Conservation (phyloP, 805 yeast species). For the Candida morakotiae region DNA sequence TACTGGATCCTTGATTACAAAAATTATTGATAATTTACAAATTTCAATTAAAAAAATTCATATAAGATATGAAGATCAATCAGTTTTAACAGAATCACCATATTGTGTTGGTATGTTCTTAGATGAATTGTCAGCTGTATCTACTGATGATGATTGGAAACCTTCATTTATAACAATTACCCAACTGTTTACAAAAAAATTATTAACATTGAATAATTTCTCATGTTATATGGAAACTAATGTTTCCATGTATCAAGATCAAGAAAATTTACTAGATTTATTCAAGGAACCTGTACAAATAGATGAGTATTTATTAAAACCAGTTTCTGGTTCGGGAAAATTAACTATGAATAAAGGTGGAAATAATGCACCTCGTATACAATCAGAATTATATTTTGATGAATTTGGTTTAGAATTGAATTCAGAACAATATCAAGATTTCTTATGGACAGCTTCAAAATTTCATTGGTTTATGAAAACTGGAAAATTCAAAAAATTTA, state of each 20-base stretch:
- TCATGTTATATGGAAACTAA: conserved; percentile 85
- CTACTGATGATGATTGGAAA: conserved; percentile 80
- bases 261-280: conserved; percentile 42
- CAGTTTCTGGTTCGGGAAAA: conserved; percentile 86
- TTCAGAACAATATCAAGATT: conserved; percentile 77
- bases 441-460: conserved; percentile 75
- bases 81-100: conserved; percentile 66
- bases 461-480: conserved; percentile 77
- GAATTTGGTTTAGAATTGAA: conserved; percentile 87
- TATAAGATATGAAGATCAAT: conserved; percentile 81
- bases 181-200: conserved; percentile 64
- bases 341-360: conserved; percentile 77
- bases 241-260: conserved; percentile 27
- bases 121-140: conserved; percentile 84
- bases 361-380: conserved; percentile 68
- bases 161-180: conserved; percentile 79
- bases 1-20: conserved; percentile 81
- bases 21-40: conserved; percentile 89
- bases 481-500: conserved; percentile 62
- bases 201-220: conserved; percentile 68
- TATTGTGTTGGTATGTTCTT: conserved; percentile 81
- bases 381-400: conserved; percentile 74
- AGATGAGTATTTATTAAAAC: conserved; percentile 56
- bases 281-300: conserved; percentile 36
- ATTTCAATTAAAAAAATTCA: conserved; percentile 89